phyloP scores from a whole-genome alignment of 208 protist species.

The Blastocrithidia nonstop region DNA sequence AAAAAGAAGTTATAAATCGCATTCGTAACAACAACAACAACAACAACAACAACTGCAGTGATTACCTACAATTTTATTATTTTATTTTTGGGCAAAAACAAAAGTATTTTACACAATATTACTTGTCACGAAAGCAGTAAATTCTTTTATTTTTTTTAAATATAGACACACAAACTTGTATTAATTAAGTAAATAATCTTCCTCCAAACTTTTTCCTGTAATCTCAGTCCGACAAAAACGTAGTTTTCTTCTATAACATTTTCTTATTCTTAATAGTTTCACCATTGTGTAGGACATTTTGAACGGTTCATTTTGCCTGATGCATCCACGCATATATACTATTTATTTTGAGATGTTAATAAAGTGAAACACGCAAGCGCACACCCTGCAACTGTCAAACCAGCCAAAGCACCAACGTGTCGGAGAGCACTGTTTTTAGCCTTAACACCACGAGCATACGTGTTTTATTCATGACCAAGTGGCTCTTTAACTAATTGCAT shows the following conservation, averaged over 20 bases:
- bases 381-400: conserved; percentile 37
- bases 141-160: no score
- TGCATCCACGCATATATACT: conserved; percentile 29
- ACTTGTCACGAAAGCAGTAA: no score
- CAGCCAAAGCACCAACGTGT: conserved; percentile 28
- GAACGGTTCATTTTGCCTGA: conserved; percentile 45
- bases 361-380: conserved; percentile 43
- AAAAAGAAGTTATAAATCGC: no score
- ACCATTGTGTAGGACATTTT: conserved; percentile 54
- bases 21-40: no score
- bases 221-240: conserved; percentile 33
- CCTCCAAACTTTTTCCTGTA: conserved; percentile 14
- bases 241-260: conserved; percentile 4
- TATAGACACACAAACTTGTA: no score
- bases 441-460: conserved; percentile 49
- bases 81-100: no score
- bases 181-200: no score
- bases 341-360: conserved; percentile 22
- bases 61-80: no score
- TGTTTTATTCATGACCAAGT: conserved; percentile 75
- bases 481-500: conserved; percentile 84
- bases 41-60: no score
- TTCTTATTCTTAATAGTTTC: conserved; percentile 41
- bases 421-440: conserved; percentile 39
- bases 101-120: no score